Evolutionary conservation across 371 early-diverging fungal genomes (phyloP).

Genomic region (Saksenaea oblongispora): DNA sequence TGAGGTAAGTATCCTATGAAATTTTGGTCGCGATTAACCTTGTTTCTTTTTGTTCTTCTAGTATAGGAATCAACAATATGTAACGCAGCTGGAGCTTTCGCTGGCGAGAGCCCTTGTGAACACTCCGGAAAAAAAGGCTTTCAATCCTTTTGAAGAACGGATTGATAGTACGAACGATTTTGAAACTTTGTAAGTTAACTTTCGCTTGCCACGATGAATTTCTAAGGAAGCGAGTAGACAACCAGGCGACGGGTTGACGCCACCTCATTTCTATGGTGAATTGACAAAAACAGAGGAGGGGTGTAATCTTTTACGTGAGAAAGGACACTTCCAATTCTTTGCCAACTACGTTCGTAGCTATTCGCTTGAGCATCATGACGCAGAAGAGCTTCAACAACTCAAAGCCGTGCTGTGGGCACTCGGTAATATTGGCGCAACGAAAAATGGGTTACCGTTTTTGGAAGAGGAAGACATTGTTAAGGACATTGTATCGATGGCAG

Average conservation of each 20-base stretch:
- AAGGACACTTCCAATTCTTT: conserved; percentile 71
- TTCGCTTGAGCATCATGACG: conserved; percentile 44
- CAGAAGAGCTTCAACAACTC: conserved; percentile 52
- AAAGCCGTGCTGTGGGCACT: conserved; percentile 84
- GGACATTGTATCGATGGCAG: conserved; percentile 72
- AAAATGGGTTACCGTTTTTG: conserved; percentile 69
- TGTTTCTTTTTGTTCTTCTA: conserved; percentile 24
- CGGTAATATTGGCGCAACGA: conserved; percentile 78
- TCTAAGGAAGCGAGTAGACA: conserved; percentile 27
- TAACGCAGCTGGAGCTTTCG: conserved; percentile 75
- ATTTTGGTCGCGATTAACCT: background rate
- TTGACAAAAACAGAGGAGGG: conserved; percentile 82
- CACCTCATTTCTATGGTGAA: conserved; percentile 85
- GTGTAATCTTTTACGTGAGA: conserved; percentile 61
- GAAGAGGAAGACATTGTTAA: conserved; percentile 71
- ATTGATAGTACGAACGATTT: conserved; percentile 50
- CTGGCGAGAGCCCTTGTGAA: conserved; percentile 65
- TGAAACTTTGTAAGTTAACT: conserved; percentile 37
- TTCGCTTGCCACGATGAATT: background rate
- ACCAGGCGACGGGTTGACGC: conserved; percentile 55
- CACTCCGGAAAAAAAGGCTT: conserved; percentile 42
- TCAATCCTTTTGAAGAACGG: conserved; percentile 52
- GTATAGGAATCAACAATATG: conserved; percentile 80
- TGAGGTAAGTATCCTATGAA: conserved; percentile 52
- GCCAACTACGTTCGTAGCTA: conserved; percentile 62